Conservation (phyloP, 306 rosid species). For the Cotoneaster glaucophyllus region DNA sequence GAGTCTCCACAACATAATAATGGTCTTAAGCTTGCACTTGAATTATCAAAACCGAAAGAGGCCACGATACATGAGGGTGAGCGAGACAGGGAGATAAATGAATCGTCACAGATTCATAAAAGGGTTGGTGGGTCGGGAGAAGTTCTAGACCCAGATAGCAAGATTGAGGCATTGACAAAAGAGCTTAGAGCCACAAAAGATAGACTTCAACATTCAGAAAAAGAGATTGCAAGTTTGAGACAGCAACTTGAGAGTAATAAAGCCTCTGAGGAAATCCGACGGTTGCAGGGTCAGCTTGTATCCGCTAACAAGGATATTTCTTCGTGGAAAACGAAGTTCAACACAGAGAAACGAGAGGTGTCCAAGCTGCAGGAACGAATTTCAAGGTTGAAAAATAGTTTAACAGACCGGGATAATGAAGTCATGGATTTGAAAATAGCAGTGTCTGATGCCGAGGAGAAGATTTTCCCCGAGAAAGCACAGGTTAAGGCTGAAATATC, state of each 20-base stretch:
- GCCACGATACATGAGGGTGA: slow-evolving; percentile 11
- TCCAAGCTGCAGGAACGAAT: slow-evolving; percentile 70
- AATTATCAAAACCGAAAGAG: slow-evolving; percentile 20
- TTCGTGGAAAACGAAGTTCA: slow-evolving; percentile 60
- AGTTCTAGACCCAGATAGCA: slow-evolving; percentile 23
- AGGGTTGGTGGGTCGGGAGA: slow-evolving; percentile 20
- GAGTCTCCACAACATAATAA: too few relatives aligned
- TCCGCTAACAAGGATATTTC: slow-evolving; percentile 50
- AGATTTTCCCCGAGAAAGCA: slow-evolving; percentile 90
- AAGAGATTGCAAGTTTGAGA: slow-evolving; percentile 50
- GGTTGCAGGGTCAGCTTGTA: slow-evolving; percentile 61
- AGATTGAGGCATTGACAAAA: slow-evolving; percentile 28
- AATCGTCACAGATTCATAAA: slow-evolving; percentile 22
- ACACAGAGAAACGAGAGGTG: slow-evolving; percentile 68
- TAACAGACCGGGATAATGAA: slow-evolving; percentile 73
- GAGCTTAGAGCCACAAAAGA: slow-evolving; percentile 54
- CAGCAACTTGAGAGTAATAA: slow-evolving; percentile 40
- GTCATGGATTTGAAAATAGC: slow-evolving; percentile 74
- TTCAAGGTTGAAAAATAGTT: slow-evolving; percentile 56
- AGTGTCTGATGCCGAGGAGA: slow-evolving; percentile 92
- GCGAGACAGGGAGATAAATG: slow-evolving; percentile 11
- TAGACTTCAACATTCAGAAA: slow-evolving; percentile 52
- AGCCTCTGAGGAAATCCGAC: slow-evolving; percentile 46
- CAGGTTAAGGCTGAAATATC: slow-evolving; percentile 73
- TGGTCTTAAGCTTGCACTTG: background rate